These are phyloP conservation scores for Piper longum DNA, from an alignment of 164 flowering plant species.

Conservation along the genomic window DNA sequence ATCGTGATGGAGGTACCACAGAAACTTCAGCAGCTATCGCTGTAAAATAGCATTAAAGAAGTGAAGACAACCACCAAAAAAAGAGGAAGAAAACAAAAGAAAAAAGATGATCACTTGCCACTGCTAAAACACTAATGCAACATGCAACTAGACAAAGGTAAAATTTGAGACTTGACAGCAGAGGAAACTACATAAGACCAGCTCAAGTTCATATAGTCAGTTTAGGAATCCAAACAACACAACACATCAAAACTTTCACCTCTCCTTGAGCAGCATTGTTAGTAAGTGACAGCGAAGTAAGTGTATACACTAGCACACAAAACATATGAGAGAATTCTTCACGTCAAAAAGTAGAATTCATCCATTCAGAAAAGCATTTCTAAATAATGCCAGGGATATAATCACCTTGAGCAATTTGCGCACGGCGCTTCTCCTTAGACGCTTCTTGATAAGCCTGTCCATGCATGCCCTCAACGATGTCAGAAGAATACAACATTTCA, in stretches of 20 bases:
- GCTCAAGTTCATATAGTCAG: too few relatives aligned
- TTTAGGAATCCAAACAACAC: too few relatives aligned
- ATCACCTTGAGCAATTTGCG: constrained; percentile 96
- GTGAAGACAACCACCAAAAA: not conserved
- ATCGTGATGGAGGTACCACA: constrained; percentile 90
- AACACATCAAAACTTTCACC: too few relatives aligned
- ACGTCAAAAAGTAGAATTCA: not conserved
- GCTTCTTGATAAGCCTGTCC: constrained; percentile 90
- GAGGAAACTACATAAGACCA: too few relatives aligned
- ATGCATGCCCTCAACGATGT: not conserved
- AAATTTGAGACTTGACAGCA: too few relatives aligned
- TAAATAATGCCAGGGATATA: not conserved
- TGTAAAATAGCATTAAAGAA: constrained; percentile 19
- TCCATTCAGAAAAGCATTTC: not conserved
- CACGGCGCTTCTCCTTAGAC: constrained; percentile 89
- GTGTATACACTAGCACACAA: not conserved
- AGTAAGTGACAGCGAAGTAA: not conserved
- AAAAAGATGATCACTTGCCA: not conserved
- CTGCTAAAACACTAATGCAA: too few relatives aligned
- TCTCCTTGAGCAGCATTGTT: too few relatives aligned
- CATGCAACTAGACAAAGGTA: too few relatives aligned
- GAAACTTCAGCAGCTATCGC: constrained; percentile 87
- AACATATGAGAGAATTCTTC: not conserved
- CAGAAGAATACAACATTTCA: not conserved
- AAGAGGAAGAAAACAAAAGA: not conserved